Evolutionary conservation across 106 monocot species (phyloP), one percentile per base, ranked within the genome.

Genomic region (Agapanthus africanus): DNA sequence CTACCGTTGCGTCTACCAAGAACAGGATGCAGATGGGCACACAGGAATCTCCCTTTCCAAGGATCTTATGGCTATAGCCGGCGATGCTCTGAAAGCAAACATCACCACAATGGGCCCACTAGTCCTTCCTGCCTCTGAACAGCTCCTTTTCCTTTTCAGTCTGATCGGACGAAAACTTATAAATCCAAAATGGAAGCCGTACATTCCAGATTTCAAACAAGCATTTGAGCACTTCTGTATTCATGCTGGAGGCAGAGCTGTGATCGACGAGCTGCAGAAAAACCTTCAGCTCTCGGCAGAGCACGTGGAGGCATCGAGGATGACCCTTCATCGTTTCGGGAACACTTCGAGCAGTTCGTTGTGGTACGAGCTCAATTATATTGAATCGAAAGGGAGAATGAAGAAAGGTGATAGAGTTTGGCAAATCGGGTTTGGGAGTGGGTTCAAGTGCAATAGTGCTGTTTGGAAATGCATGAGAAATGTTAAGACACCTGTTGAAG

Each of bases 201-300:
- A 85, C 73, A 77, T 89, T 22, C 89, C 89, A 0, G 80, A 93
- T 84, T 94, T 94, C 84, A 90, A 87, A 71, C 73, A 63, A 63
- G 94, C 87, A 1, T 82, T 87, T 77, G 87, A 94, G 62, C 94
- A 94, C 78, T 90, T 94, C 80, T 94, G 94, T 78, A 81, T 94
- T 37, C 93, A 93, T 78, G 78, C 90, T 25, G 94, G 94, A 6
- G 91, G 91, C 6, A 66, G 80, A 44, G 91, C 88, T 38, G 91
- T 88, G 73, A 85, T 92, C 59, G 91, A 92, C 74, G 91, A 85
- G 71, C 44, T 92, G 32, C 88, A 88, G 85, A 88, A 83, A 79
- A 88, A 76, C 63, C 78, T 91, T 27, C 76, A 66, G 70, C 79
- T 91, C 22, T 74, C 80, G 21, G 41, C 77, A 40, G 67, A 77